These are phyloP conservation scores for Moelleriella libera DNA, from an alignment of 2,329 filamentous ascomycete genomes.

Conservation along the genomic window DNA sequence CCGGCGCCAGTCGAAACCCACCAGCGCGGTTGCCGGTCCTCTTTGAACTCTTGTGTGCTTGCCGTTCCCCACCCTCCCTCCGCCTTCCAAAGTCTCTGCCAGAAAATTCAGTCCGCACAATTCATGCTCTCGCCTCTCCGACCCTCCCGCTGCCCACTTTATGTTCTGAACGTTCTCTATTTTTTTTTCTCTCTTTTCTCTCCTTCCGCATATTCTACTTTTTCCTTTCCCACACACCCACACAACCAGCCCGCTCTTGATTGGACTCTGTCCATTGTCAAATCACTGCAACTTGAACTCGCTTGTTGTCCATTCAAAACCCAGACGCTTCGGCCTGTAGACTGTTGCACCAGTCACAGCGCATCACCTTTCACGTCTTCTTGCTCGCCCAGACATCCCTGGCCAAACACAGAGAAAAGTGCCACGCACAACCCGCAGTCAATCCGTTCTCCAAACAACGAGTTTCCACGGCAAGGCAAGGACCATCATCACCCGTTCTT, in stretches of 20 bases:
- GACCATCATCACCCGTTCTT: neutral
- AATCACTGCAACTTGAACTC: neutral
- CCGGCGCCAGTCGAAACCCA: too few species aligned
- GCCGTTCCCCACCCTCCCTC: neutral
- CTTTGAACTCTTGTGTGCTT: neutral
- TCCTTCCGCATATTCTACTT: constrained; percentile 3
- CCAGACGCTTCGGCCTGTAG: constrained; percentile 2
- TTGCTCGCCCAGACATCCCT: neutral
- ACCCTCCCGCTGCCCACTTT: constrained; percentile 4
- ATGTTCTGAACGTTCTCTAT: constrained; percentile 1
- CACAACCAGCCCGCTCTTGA: constrained; percentile 2
- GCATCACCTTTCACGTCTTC: neutral
- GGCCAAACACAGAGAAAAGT: too few species aligned
- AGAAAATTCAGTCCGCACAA: constrained; percentile 6
- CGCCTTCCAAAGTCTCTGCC: constrained; percentile 5
- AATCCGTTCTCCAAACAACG: too few species aligned
- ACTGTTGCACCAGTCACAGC: constrained; percentile 8
- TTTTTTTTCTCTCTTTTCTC: constrained; percentile 7
- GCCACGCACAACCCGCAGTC: too few species aligned
- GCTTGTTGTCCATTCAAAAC: neutral
- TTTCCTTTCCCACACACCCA: constrained; percentile 1
- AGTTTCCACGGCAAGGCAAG: too few species aligned
- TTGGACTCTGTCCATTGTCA: constrained; percentile 3
- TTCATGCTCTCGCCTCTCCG: constrained; percentile 3
- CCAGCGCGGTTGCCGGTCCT: too few species aligned